A percentile compares a stretch with the other conserved stretches of the same genome.
phyloP scores from a whole-genome alignment of 2,329 filamentous ascomycete genomes.

The Talaromyces piceae region DNA sequence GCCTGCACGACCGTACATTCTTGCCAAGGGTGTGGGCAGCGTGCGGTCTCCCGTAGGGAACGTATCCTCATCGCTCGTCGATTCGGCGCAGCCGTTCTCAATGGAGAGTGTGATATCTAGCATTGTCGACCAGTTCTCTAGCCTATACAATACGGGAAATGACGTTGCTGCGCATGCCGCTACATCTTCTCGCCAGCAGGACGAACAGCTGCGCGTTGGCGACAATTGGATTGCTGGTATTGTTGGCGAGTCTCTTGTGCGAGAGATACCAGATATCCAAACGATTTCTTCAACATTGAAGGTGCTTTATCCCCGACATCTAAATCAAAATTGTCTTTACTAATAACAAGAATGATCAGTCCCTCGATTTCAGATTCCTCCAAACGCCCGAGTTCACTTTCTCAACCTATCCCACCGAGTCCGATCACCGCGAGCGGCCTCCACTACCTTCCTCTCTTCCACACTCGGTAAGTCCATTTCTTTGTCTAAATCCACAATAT shows the following conservation, averaged over 20 bases:
- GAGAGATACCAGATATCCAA: conserved; percentile 45
- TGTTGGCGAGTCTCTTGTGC: conserved; percentile 46
- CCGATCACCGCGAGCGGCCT: conserved; percentile 52
- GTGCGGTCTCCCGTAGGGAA: conserved; percentile 80
- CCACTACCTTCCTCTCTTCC: conserved; percentile 43
- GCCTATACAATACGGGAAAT: conserved; percentile 52
- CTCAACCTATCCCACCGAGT: conserved; percentile 52
- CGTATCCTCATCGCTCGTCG: conserved; percentile 50
- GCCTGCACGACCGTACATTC: conserved; percentile 69
- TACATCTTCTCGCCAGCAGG: conserved; percentile 25
- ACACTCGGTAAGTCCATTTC: conserved; percentile 32
- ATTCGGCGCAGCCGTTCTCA: conserved; percentile 41
- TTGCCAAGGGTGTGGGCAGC: conserved; percentile 80
- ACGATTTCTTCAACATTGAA: conserved; percentile 53
- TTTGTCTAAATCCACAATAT: background rate
- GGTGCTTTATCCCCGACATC: conserved; percentile 31
- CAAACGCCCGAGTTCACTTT: conserved; percentile 82
- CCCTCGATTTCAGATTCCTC: conserved; percentile 62
- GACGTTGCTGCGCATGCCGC: conserved; percentile 28
- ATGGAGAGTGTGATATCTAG: conserved; percentile 42
- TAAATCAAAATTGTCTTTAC: background rate
- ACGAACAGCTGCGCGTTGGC: conserved; percentile 26
- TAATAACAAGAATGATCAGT: conserved; percentile 21
- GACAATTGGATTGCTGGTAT: conserved; percentile 32
- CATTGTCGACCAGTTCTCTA: conserved; percentile 58